Evolutionary conservation across 202 grass and related monocot genomes (phyloP).

Genomic region (Schoenoplectus triqueter): DNA sequence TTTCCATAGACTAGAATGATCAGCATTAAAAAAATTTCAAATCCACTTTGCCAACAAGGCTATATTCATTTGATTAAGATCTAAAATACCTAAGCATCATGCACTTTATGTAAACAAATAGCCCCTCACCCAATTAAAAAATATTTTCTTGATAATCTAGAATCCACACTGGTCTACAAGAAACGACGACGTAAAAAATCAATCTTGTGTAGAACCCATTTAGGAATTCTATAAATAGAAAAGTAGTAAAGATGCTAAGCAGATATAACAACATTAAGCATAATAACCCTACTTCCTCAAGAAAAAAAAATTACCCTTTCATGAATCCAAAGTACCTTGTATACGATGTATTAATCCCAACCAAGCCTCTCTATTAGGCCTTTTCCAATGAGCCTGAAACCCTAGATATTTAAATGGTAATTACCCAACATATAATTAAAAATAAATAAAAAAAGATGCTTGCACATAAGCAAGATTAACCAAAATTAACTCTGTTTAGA

Average conservation of each 20-base stretch:
- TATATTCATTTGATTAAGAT: not conserved
- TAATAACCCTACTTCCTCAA: not conserved
- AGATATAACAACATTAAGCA: not conserved
- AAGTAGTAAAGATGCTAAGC: not conserved
- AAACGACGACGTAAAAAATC: not conserved
- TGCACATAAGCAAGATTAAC: not conserved
- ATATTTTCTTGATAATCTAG: not conserved
- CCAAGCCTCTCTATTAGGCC: not conserved
- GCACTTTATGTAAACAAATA: not conserved
- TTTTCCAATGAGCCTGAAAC: not conserved
- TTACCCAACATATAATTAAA: not conserved
- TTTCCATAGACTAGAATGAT: not conserved
- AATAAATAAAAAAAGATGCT: not conserved
- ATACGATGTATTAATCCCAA: not conserved
- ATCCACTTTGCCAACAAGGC: not conserved
- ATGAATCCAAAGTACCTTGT: not conserved
- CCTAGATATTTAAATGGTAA: not conserved
- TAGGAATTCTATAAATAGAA: not conserved
- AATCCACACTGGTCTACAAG: no score
- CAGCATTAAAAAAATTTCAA: not conserved
- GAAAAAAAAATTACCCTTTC: not conserved
- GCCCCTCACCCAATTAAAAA: not conserved
- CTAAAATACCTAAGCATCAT: not conserved
- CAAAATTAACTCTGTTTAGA: not conserved
- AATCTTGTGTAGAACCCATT: not conserved